These are phyloP conservation scores for Verbena officinalis DNA, from an alignment of 257 asterid genomes.

Conservation along the genomic window DNA sequence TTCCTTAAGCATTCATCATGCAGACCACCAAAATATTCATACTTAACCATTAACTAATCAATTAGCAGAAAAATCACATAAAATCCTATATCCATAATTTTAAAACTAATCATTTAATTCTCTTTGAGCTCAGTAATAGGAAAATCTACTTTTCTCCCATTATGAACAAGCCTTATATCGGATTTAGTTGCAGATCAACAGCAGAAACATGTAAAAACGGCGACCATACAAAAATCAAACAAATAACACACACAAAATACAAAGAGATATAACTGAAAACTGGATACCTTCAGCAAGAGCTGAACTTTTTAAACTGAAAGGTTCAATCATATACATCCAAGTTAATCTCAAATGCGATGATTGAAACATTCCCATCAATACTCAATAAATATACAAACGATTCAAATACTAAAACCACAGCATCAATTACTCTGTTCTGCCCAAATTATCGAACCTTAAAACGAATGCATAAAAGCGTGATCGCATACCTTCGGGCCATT, in stretches of 20 bases:
- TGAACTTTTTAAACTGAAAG: background rate
- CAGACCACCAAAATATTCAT: constrained; percentile 5
- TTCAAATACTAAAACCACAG: constrained; percentile 6
- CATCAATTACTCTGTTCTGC: background rate
- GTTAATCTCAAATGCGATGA: constrained; percentile 7
- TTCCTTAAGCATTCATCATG: constrained; percentile 1
- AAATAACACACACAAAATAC: background rate
- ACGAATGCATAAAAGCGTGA: background rate
- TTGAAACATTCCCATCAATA: background rate
- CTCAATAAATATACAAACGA: background rate
- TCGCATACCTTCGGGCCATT: constrained; percentile 73
- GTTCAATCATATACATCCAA: background rate
- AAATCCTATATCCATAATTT: background rate
- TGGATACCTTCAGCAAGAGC: background rate
- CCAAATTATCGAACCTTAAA: background rate
- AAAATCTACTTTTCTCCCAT: too few species aligned
- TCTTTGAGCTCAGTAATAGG: too few species aligned
- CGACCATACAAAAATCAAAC: background rate
- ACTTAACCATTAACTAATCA: background rate
- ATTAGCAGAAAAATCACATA: background rate
- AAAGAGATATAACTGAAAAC: background rate
- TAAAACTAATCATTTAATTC: too few species aligned
- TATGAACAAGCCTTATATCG: too few species aligned
- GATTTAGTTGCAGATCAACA: background rate
- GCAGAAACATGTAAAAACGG: background rate